Evolutionary conservation across 2,329 filamentous ascomycete genomes (phyloP).

Genomic region (Penicillium sp.): DNA sequence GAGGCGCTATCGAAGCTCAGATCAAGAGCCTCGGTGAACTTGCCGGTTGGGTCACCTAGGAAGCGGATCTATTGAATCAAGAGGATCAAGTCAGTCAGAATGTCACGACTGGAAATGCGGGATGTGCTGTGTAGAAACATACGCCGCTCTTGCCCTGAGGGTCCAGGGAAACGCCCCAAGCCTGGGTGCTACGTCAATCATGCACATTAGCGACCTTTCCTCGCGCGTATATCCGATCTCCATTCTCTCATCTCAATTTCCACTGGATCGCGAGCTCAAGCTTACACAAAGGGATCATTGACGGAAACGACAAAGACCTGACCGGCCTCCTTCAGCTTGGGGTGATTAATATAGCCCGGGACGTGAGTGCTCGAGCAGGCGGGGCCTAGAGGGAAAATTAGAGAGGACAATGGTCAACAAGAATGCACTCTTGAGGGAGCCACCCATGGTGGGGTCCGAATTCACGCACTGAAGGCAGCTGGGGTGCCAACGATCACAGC

Average conservation of each 20-base stretch:
- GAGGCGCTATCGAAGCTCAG: slow-evolving; percentile 77
- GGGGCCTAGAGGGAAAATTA: slow-evolving; percentile 49
- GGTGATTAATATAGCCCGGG: slow-evolving; percentile 81
- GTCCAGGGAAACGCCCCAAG: slow-evolving; percentile 80
- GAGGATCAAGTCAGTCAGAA: neutral
- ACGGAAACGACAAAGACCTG: slow-evolving; percentile 88
- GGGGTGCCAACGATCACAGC: slow-evolving; percentile 85
- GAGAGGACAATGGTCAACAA: slow-evolving; percentile 13
- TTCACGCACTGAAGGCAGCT: slow-evolving; percentile 67
- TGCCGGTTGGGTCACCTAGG: slow-evolving; percentile 76
- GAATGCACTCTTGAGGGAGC: neutral
- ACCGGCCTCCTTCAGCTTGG: slow-evolving; percentile 76
- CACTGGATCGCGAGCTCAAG: slow-evolving; percentile 18
- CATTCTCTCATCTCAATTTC: neutral
- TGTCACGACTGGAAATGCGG: neutral
- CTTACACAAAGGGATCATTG: slow-evolving; percentile 93
- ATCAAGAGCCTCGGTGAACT: slow-evolving; percentile 82
- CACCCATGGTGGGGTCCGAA: neutral
- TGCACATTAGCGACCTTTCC: slow-evolving; percentile 9
- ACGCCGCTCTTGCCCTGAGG: slow-evolving; percentile 74
- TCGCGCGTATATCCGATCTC: neutral
- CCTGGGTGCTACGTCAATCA: slow-evolving; percentile 71
- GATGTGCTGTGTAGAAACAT: slow-evolving; percentile 46
- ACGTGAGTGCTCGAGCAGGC: slow-evolving; percentile 72
- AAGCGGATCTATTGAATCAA: slow-evolving; percentile 73